Base-by-base conservation (phyloP, 805 yeast species). In the Clavispora santaluciae region DNA sequence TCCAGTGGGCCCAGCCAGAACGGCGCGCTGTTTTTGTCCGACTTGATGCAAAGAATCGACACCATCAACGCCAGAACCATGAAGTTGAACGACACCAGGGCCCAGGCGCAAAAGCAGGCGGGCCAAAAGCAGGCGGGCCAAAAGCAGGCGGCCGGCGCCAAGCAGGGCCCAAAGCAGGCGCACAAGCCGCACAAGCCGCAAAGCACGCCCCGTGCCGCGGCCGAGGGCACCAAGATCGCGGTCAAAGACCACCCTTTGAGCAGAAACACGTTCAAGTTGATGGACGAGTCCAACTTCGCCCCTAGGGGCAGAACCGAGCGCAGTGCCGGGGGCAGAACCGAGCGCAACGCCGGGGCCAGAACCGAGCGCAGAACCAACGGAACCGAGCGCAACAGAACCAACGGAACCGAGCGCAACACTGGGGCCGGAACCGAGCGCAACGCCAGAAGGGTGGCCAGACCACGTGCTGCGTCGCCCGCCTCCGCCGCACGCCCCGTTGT, bases 21-120 rank as follows among this genome's bases (percentile, higher is more conserved):
- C n/a, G 22, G 34, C n/a, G 28, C 44, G 25, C 43, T 40, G 35
- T 64, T 64, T 38, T 56, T 67, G 46, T 57, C 68, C n/a, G 61
- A 57, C 28, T 54, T 68, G 44, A 61, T 68, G 54, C 57, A 57
- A 35, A 56, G 70, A 48, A 61, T 68, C 41, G 71, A 68, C 39
- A 41, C 41, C 23, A 61, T 63, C 45, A 61, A 60, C 28, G 40
- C 53, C 40, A 52, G 40, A 34, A 36, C 44, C 36, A 41, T 42
- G 40, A 39, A 39, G 35, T 36, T 31, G 41, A 21, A 13, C 40
- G 35, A 34, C 10, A 12, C 20, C 25, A 28, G 16, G 22, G 42
- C 45, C 10, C 36, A 36, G 20, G 17, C 30, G 2, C 33, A n/a
- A 13, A 30, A 11, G 21, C 30, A 15, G 33, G n/a, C 36, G 18